Percentiles rank a stretch among this genome's conserved stretches.
Conservation (phyloP, 2,329 filamentous ascomycete genomes). For the Mycocentrospora acerina region DNA sequence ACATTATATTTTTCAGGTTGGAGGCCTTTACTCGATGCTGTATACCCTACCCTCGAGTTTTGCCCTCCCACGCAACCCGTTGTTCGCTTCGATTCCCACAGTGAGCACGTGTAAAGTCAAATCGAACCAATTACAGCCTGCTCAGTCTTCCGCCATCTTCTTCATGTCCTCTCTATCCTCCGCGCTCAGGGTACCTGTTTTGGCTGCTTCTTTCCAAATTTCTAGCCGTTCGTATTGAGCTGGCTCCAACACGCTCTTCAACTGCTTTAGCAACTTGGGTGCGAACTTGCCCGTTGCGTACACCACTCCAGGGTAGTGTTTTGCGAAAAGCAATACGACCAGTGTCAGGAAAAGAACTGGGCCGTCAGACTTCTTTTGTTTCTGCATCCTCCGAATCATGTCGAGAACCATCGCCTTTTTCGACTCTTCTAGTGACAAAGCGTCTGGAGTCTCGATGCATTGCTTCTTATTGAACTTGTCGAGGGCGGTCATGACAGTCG, state of each 20-base stretch:
- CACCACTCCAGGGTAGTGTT: constrained; percentile 33
- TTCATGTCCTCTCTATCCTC: constrained; percentile 39
- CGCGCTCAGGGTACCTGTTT: constrained; percentile 29
- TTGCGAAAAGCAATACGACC: constrained; percentile 36
- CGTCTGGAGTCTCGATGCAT: constrained; percentile 14
- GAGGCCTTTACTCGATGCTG: too few relatives aligned
- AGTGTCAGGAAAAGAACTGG: constrained; percentile 42
- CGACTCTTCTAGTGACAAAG: constrained; percentile 8
- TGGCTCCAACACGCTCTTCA: constrained; percentile 25
- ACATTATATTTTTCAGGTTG: too few relatives aligned
- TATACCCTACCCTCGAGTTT: too few relatives aligned
- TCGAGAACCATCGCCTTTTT: constrained; percentile 35
- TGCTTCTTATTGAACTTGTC: constrained; percentile 41
- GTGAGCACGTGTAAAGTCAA: too few relatives aligned
- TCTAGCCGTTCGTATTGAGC: constrained; percentile 36
- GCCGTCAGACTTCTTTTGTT: constrained; percentile 36
- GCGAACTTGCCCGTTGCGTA: constrained; percentile 46
- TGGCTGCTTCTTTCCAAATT: constrained; percentile 42
- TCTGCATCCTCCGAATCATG: constrained; percentile 37
- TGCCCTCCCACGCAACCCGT: too few relatives aligned
- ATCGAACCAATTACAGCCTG: too few relatives aligned
- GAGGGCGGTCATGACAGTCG: constrained; percentile 15
- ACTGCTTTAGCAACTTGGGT: constrained; percentile 41
- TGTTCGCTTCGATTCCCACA: too few relatives aligned
- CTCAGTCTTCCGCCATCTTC: constrained; percentile 24